phyloP scores from a whole-genome alignment of 495 filamentous ascomycete species.

The Darksidea phi region DNA sequence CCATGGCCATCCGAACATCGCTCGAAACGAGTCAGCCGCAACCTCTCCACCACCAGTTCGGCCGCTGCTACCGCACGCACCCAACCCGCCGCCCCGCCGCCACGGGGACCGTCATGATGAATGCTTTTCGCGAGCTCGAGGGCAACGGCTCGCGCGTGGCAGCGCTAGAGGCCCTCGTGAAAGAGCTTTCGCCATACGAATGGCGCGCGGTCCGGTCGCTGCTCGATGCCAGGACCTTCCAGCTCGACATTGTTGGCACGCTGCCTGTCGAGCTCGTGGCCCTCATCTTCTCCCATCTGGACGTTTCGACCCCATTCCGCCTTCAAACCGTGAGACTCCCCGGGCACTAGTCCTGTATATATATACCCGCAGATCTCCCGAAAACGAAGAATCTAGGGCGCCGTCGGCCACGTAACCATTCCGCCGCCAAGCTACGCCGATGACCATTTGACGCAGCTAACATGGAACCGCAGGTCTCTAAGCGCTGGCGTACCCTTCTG shows the following conservation, averaged over 20 bases:
- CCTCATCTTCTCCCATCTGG: conserved; percentile 28
- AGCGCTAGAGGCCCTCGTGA: conserved; percentile 17
- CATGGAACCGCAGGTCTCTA: conserved; percentile 24
- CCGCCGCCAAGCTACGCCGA: too few species aligned
- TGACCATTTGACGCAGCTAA: not conserved
- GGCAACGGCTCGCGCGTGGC: not conserved
- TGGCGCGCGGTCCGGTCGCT: conserved; percentile 9
- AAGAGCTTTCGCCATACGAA: conserved; percentile 17
- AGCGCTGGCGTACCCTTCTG: conserved; percentile 14
- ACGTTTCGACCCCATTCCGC: conserved; percentile 19
- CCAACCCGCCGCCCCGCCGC: not conserved
- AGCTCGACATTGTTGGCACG: conserved; percentile 26
- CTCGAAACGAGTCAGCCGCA: not conserved
- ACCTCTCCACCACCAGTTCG: not conserved
- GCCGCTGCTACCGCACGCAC: not conserved
- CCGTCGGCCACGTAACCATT: too few species aligned
- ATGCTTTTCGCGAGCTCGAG: conserved; percentile 10
- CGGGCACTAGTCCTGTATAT: not conserved
- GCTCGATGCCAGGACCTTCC: conserved; percentile 19
- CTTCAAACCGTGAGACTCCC: conserved; percentile 19
- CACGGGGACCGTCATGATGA: not conserved
- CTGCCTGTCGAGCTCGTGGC: conserved; percentile 29
- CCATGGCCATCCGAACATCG: too few species aligned
- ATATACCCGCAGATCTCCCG: not conserved
- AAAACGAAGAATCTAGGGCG: not conserved